Conservation (phyloP, 2,329 filamentous ascomycete genomes). For the Phialemonium atrogriseum region DNA sequence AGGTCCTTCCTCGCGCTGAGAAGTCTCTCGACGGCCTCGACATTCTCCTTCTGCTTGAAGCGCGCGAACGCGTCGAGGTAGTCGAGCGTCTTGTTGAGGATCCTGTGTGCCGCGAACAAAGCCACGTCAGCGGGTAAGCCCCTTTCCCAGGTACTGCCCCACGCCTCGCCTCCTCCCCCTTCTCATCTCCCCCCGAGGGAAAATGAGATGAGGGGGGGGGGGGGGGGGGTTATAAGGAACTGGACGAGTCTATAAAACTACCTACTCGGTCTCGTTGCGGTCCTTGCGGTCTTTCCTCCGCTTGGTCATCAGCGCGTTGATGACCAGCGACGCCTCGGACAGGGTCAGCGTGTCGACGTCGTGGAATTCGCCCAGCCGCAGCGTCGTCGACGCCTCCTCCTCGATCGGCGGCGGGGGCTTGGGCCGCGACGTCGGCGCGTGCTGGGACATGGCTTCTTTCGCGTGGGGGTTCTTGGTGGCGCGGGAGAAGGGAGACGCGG, state of each 20-base stretch:
- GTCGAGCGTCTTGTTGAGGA: slow-evolving; percentile 78
- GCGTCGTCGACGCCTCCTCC: slow-evolving; percentile 74
- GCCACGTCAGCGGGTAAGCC: neutral
- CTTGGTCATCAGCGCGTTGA: slow-evolving; percentile 80
- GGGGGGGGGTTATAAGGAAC: too few relatives aligned
- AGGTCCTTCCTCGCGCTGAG: slow-evolving; percentile 72
- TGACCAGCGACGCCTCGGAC: slow-evolving; percentile 84
- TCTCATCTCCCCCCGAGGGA: too few relatives aligned
- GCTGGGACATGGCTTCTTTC: slow-evolving; percentile 25
- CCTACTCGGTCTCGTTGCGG: slow-evolving; percentile 76
- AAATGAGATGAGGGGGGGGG: too few relatives aligned
- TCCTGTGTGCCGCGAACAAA: slow-evolving; percentile 40
- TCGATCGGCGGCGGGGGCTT: slow-evolving; percentile 67
- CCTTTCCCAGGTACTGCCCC: too few relatives aligned
- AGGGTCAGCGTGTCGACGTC: slow-evolving; percentile 86
- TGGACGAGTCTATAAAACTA: slow-evolving; percentile 15
- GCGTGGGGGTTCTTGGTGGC: too few relatives aligned
- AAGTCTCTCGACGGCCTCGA: slow-evolving; percentile 86
- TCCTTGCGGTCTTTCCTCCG: slow-evolving; percentile 73
- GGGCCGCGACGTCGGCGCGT: slow-evolving; percentile 50
- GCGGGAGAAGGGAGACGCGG: too few relatives aligned
- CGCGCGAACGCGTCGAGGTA: slow-evolving; percentile 93
- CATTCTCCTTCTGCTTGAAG: slow-evolving; percentile 91
- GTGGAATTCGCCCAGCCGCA: slow-evolving; percentile 90
- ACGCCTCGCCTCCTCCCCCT: too few relatives aligned